phyloP scores from a whole-genome alignment of 2,329 filamentous ascomycete species.

The Macroventuria anomochaeta region DNA sequence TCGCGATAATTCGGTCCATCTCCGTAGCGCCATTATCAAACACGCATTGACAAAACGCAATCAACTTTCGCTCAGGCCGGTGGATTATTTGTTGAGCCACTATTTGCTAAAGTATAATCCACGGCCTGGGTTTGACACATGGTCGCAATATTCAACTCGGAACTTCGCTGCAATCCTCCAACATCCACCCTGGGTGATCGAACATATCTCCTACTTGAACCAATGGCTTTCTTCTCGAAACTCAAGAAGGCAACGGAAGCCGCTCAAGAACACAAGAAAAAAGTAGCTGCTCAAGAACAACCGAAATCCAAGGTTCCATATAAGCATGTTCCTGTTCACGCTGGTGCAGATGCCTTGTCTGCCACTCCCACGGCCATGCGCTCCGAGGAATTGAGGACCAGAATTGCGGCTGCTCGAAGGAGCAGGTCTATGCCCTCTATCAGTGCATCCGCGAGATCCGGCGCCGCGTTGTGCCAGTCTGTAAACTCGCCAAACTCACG shows the following conservation, averaged over 20 bases:
- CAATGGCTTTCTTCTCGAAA: constrained; percentile 44
- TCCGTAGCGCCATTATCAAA: constrained; percentile 18
- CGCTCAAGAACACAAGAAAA: constrained; percentile 34
- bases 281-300: constrained; percentile 19
- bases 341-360: constrained; percentile 34
- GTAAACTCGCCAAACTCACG: constrained; percentile 3
- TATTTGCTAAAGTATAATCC: constrained; percentile 13
- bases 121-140: constrained; percentile 1
- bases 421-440: constrained; percentile 11
- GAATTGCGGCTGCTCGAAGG: constrained; percentile 27
- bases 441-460: constrained; percentile 1
- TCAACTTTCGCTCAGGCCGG: constrained; percentile 13
- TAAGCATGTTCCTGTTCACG: constrained; percentile 37
- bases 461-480: constrained; percentile 1
- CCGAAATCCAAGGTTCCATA: constrained; percentile 29
- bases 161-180: not conserved
- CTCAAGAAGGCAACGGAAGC: constrained; percentile 42
- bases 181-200: not conserved
- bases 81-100: constrained; percentile 16
- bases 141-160: not conserved
- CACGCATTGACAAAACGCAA: constrained; percentile 18
- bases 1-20: constrained; percentile 16
- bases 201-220: not conserved
- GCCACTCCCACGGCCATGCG: constrained; percentile 20
- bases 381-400: constrained; percentile 24